phyloP scores from a whole-genome alignment of 2,329 filamentous ascomycete genomes.

The Exserohilum turcica region DNA sequence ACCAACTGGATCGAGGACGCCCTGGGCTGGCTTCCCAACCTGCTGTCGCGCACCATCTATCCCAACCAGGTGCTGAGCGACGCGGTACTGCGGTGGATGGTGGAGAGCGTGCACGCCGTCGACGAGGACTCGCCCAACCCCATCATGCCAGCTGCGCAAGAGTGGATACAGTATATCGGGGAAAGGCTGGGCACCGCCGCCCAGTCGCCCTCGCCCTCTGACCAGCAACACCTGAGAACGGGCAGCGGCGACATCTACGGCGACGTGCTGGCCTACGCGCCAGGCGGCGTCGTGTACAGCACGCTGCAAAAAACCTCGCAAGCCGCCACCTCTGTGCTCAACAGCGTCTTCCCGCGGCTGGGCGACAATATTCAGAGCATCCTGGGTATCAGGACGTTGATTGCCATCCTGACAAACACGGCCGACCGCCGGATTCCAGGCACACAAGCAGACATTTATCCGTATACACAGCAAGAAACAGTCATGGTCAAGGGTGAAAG shows the following conservation, averaged over 20 bases:
- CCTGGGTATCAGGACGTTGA: constrained; percentile 35
- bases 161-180: constrained; percentile 21
- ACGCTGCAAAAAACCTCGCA: constrained; percentile 21
- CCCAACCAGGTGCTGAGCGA: constrained; percentile 44
- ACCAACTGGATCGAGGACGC: constrained; percentile 34
- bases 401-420: constrained; percentile 38
- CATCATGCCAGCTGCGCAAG: constrained; percentile 25
- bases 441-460: constrained; percentile 31
- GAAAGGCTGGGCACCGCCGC: constrained; percentile 17
- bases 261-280: constrained; percentile 35
- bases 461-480: constrained; percentile 23
- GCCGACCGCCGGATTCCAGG: constrained; percentile 42
- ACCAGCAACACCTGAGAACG: constrained; percentile 3
- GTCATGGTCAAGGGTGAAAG: constrained; percentile 13
- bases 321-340: constrained; percentile 19
- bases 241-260: constrained; percentile 45
- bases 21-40: constrained; percentile 34
- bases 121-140: constrained; percentile 11
- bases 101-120: constrained; percentile 30
- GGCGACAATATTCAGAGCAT: constrained; percentile 36
- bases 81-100: constrained; percentile 38
- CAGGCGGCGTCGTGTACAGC: constrained; percentile 30
- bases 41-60: constrained; percentile 35
- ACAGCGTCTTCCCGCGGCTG: constrained; percentile 30
- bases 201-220: background rate